Percentiles rank a stretch among this genome's conserved stretches.
Conservation (phyloP, 495 filamentous ascomycete species). For the Staphylotrichum longicolle region DNA sequence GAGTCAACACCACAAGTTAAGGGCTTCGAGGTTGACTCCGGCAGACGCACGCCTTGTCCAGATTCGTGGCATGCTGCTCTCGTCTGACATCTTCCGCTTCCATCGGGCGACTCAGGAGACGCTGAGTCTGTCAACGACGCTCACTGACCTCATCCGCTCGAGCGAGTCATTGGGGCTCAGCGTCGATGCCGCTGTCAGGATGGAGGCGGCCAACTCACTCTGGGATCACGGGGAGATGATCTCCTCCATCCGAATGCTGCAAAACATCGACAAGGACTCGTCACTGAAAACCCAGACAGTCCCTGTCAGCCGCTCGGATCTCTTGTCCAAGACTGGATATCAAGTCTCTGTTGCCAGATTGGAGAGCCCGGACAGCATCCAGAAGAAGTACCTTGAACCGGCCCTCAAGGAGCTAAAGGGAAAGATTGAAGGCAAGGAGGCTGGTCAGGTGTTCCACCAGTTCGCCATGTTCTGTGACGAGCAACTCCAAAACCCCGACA, state of each 20-base stretch:
- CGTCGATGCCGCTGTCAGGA: slow-evolving; percentile 67
- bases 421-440: slow-evolving; percentile 65
- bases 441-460: slow-evolving; percentile 87
- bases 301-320: slow-evolving; percentile 68
- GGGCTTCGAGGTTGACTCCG: slow-evolving; percentile 54
- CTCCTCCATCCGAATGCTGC: slow-evolving; percentile 86
- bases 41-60: slow-evolving; percentile 69
- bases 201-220: slow-evolving; percentile 82
- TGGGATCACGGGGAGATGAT: slow-evolving; percentile 94
- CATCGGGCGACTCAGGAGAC: slow-evolving; percentile 84
- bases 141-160: slow-evolving; percentile 67
- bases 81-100: slow-evolving; percentile 69
- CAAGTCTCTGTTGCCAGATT: slow-evolving; percentile 89
- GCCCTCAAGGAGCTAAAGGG: slow-evolving; percentile 78
- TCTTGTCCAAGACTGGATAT: slow-evolving; percentile 83
- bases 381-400: slow-evolving; percentile 74
- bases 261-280: slow-evolving; percentile 62
- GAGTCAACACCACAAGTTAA: slow-evolving; percentile 62
- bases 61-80: slow-evolving; percentile 66
- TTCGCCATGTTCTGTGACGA: slow-evolving; percentile 94
- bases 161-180: slow-evolving; percentile 68
- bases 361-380: slow-evolving; percentile 87
- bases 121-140: slow-evolving; percentile 73
- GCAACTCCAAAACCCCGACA: slow-evolving; percentile 80
- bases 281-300: slow-evolving; percentile 68